A percentile compares a stretch with the other conserved stretches of the same genome.
Evolutionary conservation across 805 yeast species (phyloP).

Genomic region (Millerozyma miso): DNA sequence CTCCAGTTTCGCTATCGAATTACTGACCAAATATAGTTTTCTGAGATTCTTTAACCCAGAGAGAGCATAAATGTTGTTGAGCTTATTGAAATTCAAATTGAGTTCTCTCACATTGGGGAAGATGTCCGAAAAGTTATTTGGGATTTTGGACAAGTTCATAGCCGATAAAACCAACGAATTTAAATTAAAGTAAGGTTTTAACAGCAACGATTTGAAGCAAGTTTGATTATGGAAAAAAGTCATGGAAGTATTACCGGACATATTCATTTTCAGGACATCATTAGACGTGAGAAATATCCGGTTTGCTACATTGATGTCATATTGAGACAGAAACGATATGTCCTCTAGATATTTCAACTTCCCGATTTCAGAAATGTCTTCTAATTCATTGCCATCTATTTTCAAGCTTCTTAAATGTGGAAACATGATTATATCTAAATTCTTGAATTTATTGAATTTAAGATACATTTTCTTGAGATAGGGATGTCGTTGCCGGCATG

Average conservation of each 20-base stretch:
- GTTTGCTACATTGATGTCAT: constrained; percentile 19
- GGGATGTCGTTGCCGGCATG: constrained; percentile 18
- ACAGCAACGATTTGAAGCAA: background rate
- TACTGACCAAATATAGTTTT: constrained; percentile 43
- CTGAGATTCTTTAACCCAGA: constrained; percentile 29
- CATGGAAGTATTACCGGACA: constrained; percentile 35
- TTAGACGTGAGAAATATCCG: constrained; percentile 14
- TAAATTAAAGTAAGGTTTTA: constrained; percentile 29
- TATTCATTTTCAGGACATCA: constrained; percentile 31
- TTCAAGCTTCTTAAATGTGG: constrained; percentile 41
- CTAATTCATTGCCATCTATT: constrained; percentile 41
- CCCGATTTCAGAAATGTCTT: constrained; percentile 19
- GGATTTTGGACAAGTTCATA: constrained; percentile 37
- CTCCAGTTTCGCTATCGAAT: constrained; percentile 34
- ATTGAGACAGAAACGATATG: constrained; percentile 32
- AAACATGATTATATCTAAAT: constrained; percentile 27
- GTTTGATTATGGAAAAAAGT: constrained; percentile 3
- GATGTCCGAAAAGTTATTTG: constrained; percentile 27
- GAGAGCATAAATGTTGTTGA: constrained; percentile 32
- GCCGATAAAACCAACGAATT: constrained; percentile 44
- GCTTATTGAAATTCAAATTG: constrained; percentile 47
- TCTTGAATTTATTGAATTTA: constrained; percentile 32
- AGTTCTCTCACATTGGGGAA: constrained; percentile 47
- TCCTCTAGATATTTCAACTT: constrained; percentile 35
- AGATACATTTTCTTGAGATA: constrained; percentile 35